phyloP scores from a whole-genome alignment of 169 alveolate genomes.

The Eimeria zaria region DNA sequence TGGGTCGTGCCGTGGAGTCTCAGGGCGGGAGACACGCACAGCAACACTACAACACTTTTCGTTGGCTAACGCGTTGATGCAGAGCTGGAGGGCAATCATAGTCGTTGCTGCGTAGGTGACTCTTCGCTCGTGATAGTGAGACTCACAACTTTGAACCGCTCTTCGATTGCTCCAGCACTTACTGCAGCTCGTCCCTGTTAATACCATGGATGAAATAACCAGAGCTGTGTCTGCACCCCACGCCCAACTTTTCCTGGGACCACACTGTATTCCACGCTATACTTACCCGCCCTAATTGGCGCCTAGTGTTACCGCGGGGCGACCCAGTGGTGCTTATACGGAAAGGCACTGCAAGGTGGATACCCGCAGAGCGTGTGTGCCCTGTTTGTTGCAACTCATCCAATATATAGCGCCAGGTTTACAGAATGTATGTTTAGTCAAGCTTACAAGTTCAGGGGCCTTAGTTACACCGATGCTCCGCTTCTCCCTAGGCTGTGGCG shows the following conservation, averaged over 20 bases:
- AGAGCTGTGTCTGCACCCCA: neutral
- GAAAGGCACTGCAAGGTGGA: neutral
- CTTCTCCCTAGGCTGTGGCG: neutral
- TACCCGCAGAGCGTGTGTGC: neutral
- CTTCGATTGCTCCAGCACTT: neutral
- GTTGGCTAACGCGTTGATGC: neutral
- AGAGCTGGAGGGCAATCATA: neutral
- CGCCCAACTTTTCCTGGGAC: neutral
- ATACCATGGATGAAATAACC: neutral
- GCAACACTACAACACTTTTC: neutral
- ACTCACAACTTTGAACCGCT: neutral
- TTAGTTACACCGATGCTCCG: neutral
- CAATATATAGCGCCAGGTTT: neutral
- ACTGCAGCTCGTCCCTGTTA: neutral
- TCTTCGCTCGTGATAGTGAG: neutral
- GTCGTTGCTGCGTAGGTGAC: neutral
- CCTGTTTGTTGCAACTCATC: neutral
- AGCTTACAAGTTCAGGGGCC: neutral
- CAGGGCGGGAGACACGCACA: neutral
- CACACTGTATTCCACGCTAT: neutral
- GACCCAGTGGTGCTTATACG: neutral
- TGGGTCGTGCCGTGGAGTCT: neutral
- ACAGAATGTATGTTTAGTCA: neutral
- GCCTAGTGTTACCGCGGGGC: neutral
- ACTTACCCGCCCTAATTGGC: neutral